Conservation (phyloP, 176 grass and related monocot species). For the Rhipidocladum racemiflorum region DNA sequence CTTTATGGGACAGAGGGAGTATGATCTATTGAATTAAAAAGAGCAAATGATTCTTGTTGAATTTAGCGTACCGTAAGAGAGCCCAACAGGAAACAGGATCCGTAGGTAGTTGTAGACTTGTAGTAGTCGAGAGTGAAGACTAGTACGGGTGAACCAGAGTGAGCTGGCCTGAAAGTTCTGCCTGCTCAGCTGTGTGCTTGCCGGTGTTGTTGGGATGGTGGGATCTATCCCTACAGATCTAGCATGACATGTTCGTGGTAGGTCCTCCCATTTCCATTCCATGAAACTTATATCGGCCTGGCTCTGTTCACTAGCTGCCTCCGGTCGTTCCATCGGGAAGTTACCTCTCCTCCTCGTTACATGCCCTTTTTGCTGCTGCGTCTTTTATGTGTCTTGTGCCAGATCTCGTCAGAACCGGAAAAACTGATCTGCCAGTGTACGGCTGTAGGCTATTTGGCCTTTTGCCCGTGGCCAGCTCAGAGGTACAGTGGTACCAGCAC, state of each 20-base stretch:
- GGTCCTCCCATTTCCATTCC: not conserved
- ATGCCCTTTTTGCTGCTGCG: not conserved
- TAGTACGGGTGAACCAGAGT: not conserved
- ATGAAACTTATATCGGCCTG: not conserved
- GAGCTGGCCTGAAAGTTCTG: slow-evolving; percentile 1
- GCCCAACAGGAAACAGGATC: too few relatives aligned
- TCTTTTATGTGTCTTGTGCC: not conserved
- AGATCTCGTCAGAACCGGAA: not conserved
- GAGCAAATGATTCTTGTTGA: too few relatives aligned
- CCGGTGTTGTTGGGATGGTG: not conserved
- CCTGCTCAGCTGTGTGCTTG: not conserved
- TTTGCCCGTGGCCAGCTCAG: slow-evolving; percentile 20
- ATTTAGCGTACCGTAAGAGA: too few relatives aligned
- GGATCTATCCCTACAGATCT: slow-evolving; percentile 2
- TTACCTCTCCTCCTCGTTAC: not conserved
- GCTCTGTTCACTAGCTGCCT: not conserved
- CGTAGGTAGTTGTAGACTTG: not conserved
- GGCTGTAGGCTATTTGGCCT: slow-evolving; percentile 17
- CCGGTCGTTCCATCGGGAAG: not conserved
- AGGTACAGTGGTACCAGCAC: not conserved
- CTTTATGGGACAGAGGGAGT: too few relatives aligned
- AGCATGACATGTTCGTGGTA: not conserved
- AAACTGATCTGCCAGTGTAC: not conserved
- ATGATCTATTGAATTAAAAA: too few relatives aligned
- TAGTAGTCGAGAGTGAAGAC: too few relatives aligned